Percentiles rank a stretch among this genome's conserved stretches.
phyloP scores from a whole-genome alignment of 495 filamentous ascomycete species.

The Polyplosphaeria fusca region DNA sequence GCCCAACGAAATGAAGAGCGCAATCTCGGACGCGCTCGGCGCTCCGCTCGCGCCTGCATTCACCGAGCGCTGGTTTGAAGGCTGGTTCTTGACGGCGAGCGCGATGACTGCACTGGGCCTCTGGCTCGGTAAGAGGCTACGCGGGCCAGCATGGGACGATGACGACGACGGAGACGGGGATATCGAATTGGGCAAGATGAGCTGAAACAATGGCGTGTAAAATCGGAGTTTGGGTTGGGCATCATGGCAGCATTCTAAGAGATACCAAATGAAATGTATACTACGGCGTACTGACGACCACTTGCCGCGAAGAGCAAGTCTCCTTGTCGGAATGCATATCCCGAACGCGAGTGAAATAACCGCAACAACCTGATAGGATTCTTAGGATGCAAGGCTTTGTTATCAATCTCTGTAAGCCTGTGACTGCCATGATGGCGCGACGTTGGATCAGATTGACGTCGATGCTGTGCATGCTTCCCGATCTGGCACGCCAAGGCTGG shows the following conservation, averaged over 20 bases:
- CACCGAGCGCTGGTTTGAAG: constrained; percentile 85
- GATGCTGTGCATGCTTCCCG: constrained; percentile 4
- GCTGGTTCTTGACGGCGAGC: constrained; percentile 68
- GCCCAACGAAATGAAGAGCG: constrained; percentile 65
- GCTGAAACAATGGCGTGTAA: too few relatives aligned
- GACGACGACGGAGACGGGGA: constrained; percentile 60
- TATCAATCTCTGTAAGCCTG: neutral
- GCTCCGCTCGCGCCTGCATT: constrained; percentile 64
- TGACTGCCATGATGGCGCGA: neutral
- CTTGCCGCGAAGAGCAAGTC: too few relatives aligned
- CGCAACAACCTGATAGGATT: too few relatives aligned
- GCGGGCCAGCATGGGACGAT: constrained; percentile 53
- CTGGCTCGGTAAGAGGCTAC: constrained; percentile 62
- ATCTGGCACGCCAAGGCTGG: constrained; percentile 6
- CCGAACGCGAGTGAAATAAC: too few relatives aligned
- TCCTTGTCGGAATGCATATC: too few relatives aligned
- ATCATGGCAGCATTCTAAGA: too few relatives aligned
- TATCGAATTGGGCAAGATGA: constrained; percentile 65
- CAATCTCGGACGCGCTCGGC: constrained; percentile 68
- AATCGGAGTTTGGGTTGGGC: too few relatives aligned
- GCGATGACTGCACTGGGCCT: constrained; percentile 62
- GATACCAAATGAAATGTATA: too few relatives aligned
- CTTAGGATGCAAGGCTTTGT: too few relatives aligned
- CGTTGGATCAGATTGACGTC: constrained; percentile 1
- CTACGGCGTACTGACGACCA: too few relatives aligned